Conservation (phyloP, 257 asterid species). For the Solanum tarijense region DNA sequence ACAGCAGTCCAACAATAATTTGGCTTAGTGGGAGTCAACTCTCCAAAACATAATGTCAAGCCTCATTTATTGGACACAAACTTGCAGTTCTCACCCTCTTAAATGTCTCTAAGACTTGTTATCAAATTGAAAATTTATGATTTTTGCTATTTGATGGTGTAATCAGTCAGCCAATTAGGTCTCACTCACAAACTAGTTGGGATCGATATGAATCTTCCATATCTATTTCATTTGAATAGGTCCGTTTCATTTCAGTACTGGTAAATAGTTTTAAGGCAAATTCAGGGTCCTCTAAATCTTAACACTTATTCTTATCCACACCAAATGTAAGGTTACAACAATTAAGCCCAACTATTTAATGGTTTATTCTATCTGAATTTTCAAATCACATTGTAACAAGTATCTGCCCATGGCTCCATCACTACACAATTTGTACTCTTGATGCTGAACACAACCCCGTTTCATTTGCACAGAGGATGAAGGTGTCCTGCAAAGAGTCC, state of each 20-base stretch:
- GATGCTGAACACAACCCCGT: neutral
- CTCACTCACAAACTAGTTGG: neutral
- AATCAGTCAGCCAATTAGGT: neutral
- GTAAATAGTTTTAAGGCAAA: neutral
- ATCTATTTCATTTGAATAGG: neutral
- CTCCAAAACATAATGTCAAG: neutral
- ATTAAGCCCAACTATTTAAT: neutral
- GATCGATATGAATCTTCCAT: neutral
- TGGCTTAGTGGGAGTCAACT: neutral
- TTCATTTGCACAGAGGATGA: slow-evolving; percentile 7
- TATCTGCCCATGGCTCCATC: neutral
- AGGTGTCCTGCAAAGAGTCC: slow-evolving; percentile 15
- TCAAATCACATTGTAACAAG: neutral
- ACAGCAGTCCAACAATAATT: neutral
- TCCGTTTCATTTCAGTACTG: neutral
- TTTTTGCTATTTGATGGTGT: neutral
- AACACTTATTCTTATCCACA: neutral
- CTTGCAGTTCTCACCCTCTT: neutral
- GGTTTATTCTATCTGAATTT: neutral
- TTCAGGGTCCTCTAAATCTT: neutral
- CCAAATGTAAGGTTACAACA: neutral
- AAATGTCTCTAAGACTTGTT: neutral
- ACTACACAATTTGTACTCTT: neutral
- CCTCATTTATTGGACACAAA: neutral
- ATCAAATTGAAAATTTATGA: neutral